These are phyloP conservation scores for Sesbania bispinosa DNA, from an alignment of 306 rosid species.

Conservation along the genomic window DNA sequence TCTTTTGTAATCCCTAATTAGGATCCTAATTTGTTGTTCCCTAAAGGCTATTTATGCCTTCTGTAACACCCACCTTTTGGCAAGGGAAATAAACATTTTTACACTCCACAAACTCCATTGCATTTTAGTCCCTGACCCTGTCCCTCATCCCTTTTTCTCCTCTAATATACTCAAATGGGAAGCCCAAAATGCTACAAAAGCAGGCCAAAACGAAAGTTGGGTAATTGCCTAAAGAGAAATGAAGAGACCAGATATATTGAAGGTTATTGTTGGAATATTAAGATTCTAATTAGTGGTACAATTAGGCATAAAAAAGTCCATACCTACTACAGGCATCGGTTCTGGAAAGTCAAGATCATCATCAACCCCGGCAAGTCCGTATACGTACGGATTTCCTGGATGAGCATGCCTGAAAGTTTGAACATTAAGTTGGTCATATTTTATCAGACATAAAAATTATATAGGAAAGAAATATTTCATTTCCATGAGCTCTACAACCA, in stretches of 20 bases:
- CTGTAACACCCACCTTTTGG: too few species aligned
- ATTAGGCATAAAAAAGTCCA: slow-evolving; percentile 10
- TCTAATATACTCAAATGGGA: not conserved
- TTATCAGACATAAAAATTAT: not conserved
- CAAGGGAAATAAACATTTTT: too few species aligned
- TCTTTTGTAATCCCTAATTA: too few species aligned
- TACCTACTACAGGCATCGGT: slow-evolving; percentile 98
- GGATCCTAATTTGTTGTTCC: too few species aligned
- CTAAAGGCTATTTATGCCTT: too few species aligned
- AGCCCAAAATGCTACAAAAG: not conserved
- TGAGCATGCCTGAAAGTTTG: slow-evolving; percentile 81
- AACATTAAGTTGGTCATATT: slow-evolving; percentile 5
- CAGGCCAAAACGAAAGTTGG: not conserved
- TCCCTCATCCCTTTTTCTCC: not conserved
- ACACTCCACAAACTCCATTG: not conserved
- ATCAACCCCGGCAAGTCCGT: slow-evolving; percentile 88
- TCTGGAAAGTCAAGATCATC: slow-evolving; percentile 96
- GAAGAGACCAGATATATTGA: not conserved
- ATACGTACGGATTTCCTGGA: slow-evolving; percentile 97
- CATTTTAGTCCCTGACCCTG: not conserved
- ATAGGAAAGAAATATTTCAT: not conserved
- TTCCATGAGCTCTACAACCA: not conserved
- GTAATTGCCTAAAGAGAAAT: not conserved
- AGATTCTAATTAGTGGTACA: not conserved
- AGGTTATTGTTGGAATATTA: not conserved